Percentiles rank a stretch among this genome's conserved stretches.
These are phyloP conservation scores for Mallotus japonicus DNA, from an alignment of 441 rosid genomes.

Conservation along the genomic window DNA sequence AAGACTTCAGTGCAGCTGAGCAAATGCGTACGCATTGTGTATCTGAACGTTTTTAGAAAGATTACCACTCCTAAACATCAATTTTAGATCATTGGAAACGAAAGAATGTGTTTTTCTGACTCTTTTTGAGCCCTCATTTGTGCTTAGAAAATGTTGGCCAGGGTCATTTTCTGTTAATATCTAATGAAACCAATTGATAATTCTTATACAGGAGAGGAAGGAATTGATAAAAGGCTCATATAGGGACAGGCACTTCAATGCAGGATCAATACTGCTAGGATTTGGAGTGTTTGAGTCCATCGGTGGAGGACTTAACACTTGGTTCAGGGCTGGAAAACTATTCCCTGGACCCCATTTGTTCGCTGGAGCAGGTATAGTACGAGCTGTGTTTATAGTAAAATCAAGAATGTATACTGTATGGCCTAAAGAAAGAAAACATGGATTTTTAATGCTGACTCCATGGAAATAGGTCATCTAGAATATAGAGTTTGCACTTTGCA, in stretches of 20 bases:
- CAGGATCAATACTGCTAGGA: constrained; percentile 76
- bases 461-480: too few relatives aligned
- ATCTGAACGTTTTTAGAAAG: too few relatives aligned
- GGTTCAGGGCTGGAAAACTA: constrained; percentile 80
- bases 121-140: too few relatives aligned
- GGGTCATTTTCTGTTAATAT: background rate
- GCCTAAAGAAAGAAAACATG: background rate
- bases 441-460: too few relatives aligned
- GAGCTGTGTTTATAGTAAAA: background rate
- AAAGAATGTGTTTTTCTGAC: too few relatives aligned
- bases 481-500: too few relatives aligned
- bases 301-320: constrained; percentile 77
- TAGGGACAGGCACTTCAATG: constrained; percentile 78
- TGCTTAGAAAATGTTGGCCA: background rate
- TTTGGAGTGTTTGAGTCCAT: constrained; percentile 83
- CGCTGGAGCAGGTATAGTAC: constrained; percentile 66
- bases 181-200: background rate
- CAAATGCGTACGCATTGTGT: too few relatives aligned
- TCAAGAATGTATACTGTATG: background rate
- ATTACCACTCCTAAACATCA: too few relatives aligned
- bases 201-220: constrained; percentile 68
- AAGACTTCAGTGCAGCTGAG: too few relatives aligned
- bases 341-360: constrained; percentile 96
- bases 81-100: too few relatives aligned
- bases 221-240: constrained; percentile 71